phyloP scores from a whole-genome alignment of 2,329 filamentous ascomycete genomes.

The Epichloe festucae region DNA sequence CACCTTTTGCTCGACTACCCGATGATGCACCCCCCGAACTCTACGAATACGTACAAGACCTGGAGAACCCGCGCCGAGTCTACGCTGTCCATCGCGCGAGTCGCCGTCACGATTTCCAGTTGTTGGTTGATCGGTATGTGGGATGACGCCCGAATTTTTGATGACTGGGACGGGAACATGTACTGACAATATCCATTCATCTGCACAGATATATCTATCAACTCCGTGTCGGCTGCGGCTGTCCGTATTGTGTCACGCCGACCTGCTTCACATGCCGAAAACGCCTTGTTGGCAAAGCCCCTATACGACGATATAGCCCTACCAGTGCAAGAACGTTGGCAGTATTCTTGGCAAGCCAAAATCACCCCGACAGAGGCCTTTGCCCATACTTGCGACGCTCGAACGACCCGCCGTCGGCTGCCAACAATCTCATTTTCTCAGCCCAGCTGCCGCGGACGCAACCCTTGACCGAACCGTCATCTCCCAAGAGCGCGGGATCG shows the following conservation, averaged over 20 bases:
- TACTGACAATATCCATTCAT: not conserved
- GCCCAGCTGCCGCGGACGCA: conserved; percentile 11
- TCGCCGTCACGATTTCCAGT: conserved; percentile 51
- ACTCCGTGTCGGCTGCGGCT: conserved; percentile 68
- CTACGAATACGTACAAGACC: conserved; percentile 38
- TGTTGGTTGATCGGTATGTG: conserved; percentile 51
- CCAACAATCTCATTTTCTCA: conserved; percentile 34
- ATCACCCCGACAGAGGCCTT: conserved; percentile 58
- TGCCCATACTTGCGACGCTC: conserved; percentile 41
- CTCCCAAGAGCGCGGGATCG: not conserved
- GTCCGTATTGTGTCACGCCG: conserved; percentile 53
- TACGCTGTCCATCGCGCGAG: conserved; percentile 48
- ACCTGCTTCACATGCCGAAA: conserved; percentile 73
- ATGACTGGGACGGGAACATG: not conserved
- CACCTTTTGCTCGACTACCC: conserved; percentile 42
- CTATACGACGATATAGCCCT: conserved; percentile 65
- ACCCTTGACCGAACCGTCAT: not conserved
- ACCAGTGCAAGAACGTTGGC: conserved; percentile 74
- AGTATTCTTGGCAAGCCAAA: conserved; percentile 66
- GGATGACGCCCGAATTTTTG: not conserved
- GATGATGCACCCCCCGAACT: conserved; percentile 47
- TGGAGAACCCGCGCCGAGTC: conserved; percentile 48
- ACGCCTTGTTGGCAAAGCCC: conserved; percentile 50
- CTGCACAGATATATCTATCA: conserved; percentile 58
- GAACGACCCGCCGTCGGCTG: conserved; percentile 29